Percentiles rank a stretch among this genome's conserved stretches.
Evolutionary conservation across 1,284 basidiomycete species (phyloP).

Genomic region (Trametes pubescens): DNA sequence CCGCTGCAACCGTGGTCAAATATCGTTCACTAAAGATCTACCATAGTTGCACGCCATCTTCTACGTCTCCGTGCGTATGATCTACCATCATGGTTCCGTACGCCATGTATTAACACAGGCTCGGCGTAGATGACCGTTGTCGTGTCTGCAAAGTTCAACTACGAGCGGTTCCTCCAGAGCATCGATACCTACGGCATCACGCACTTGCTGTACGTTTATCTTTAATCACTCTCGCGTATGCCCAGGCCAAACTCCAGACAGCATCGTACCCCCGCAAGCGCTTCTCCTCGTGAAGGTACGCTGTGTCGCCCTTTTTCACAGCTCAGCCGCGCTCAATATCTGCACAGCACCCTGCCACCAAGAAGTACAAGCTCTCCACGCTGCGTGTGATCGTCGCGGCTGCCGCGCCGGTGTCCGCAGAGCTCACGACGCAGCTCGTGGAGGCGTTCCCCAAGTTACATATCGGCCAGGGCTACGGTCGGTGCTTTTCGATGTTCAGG

Average conservation of each 20-base stretch:
- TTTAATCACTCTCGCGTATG: neutral
- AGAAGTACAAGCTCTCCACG: conserved; percentile 69
- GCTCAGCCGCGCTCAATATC: neutral
- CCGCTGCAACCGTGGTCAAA: neutral
- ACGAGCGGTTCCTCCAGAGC: conserved; percentile 68
- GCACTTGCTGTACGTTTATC: conserved; percentile 60
- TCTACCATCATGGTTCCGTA: neutral
- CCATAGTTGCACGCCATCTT: conserved; percentile 17
- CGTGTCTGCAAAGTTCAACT: conserved; percentile 75
- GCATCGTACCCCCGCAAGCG: conserved; percentile 46
- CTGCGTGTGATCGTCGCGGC: conserved; percentile 69
- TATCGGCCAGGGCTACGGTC: conserved; percentile 75
- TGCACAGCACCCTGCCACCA: conserved; percentile 67
- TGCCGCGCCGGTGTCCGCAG: conserved; percentile 79
- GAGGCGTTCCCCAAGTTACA: conserved; percentile 64
- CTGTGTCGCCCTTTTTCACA: neutral
- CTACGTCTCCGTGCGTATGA: conserved; percentile 11
- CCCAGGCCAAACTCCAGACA: neutral
- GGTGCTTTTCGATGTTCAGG: neutral
- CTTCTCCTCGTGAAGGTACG: conserved; percentile 65
- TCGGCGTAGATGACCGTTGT: conserved; percentile 51
- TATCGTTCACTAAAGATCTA: neutral
- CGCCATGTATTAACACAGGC: neutral
- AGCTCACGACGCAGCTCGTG: conserved; percentile 64
- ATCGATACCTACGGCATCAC: conserved; percentile 72